Percentiles rank a stretch among this genome's conserved stretches.
Conservation (phyloP, 2,329 filamentous ascomycete genomes). For the Aureobasidium lini region DNA sequence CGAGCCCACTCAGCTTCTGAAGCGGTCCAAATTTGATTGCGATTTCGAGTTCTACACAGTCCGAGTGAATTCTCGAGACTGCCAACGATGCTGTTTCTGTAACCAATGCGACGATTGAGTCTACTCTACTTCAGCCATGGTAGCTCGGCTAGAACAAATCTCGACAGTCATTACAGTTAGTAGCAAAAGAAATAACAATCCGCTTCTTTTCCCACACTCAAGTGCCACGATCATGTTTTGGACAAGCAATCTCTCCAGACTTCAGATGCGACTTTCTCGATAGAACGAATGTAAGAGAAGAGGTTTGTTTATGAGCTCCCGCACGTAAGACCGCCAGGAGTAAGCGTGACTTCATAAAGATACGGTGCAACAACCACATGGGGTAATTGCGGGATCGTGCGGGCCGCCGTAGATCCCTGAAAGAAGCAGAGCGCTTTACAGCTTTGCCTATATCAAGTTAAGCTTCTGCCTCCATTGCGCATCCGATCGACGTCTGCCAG, state of each 20-base stretch:
- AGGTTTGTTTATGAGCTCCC: too few species aligned
- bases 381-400: not conserved
- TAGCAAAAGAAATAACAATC: too few species aligned
- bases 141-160: too few species aligned
- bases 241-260: too few species aligned
- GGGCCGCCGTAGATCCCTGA: not conserved
- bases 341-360: too few species aligned
- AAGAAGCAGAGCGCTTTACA: not conserved
- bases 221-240: too few species aligned
- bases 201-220: too few species aligned
- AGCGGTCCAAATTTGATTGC: not conserved
- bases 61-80: not conserved
- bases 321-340: too few species aligned
- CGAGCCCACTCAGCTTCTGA: not conserved
- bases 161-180: too few species aligned
- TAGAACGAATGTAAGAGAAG: too few species aligned
- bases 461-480: not conserved
- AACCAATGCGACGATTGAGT: not conserved
- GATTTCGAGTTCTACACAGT: not conserved
- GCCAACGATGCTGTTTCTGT: not conserved
- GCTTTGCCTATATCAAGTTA: not conserved
- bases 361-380: not conserved
- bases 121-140: not conserved
- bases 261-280: too few species aligned
- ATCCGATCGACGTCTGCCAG: not conserved